Evolutionary conservation across 306 rosid genomes (phyloP), one percentile per base, ranked within the genome.

Genomic region (Lathyrus aphaca): DNA sequence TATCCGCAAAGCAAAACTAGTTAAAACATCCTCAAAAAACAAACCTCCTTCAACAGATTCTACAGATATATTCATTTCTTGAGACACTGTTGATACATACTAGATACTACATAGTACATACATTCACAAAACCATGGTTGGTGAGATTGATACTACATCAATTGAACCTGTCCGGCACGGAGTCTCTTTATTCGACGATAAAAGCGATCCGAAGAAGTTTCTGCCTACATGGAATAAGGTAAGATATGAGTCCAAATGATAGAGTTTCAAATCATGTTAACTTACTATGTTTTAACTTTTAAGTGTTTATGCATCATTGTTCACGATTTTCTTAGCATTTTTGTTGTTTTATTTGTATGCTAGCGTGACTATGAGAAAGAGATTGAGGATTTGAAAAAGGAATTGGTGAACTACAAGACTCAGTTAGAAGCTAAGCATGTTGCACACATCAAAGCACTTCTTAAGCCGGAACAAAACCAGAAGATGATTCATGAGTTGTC

Each of bases 81-180:
- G 6, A 16, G 63, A 54, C 15, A 23, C n/a, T 53, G 64, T 16
- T 45, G 50, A 1, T 25, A 21, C 23, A 63, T 29, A 68, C 10
- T 13, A 27, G 4, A 27, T 56, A 25, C 39, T 7, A 7, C 39
- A 35, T 35, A 35, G 10, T 35, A 35, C 39, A 35, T 35, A 25
- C 1, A 25, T 17, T 42, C 11, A 82, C 72, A 67, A 81, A 55
- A 81, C 18, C 43, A 83, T 83, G 91, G 91, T 86, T n/a, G 83
- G 93, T 42, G 96, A 85, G 82, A 77, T 88, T 66, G 96, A 92
- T 82, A 87, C 89, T 57, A 88, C 85, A 68, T 82, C 96, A 14
- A 89, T 87, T 74, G 93, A 93, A 77, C 66, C 96, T 0, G 98
- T 93, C 35, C 86, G 64, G 81, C 69, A 74, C 53, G 86, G 93